phyloP scores from a whole-genome alignment of 1,139 yeast genomes.

The Arxiozyma telluris region DNA sequence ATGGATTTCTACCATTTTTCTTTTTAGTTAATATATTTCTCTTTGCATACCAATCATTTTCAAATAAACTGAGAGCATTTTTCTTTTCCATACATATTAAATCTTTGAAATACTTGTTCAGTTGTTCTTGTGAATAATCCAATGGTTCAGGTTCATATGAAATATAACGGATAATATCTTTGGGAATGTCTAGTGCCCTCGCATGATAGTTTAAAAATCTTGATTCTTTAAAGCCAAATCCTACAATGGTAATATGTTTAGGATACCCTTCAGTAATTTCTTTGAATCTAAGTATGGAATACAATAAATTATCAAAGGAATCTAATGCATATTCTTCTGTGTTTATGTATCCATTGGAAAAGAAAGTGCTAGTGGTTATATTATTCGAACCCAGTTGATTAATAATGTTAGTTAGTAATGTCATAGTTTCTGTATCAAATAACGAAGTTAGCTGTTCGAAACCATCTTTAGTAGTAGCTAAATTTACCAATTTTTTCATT shows the following conservation, averaged over 20 bases:
- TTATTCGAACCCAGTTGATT: slow-evolving; percentile 3
- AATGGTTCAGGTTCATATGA: slow-evolving; percentile 56
- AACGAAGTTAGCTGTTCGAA: not conserved
- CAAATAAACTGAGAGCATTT: slow-evolving; percentile 50
- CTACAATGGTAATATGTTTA: slow-evolving; percentile 45
- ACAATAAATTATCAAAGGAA: slow-evolving; percentile 69
- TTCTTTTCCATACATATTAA: slow-evolving; percentile 41
- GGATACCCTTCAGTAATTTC: slow-evolving; percentile 47
- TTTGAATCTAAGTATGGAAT: slow-evolving; percentile 49
- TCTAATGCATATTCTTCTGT: slow-evolving; percentile 70
- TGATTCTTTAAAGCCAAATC: slow-evolving; percentile 61
- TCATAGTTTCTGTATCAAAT: slow-evolving; percentile 12
- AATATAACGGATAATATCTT: slow-evolving; percentile 34
- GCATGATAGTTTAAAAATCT: slow-evolving; percentile 55
- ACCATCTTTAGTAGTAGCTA: slow-evolving; percentile 4
- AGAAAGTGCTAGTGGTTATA: slow-evolving; percentile 11
- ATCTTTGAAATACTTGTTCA: slow-evolving; percentile 33
- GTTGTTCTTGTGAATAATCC: slow-evolving; percentile 17
- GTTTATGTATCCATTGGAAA: slow-evolving; percentile 14
- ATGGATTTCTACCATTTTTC: slow-evolving; percentile 48
- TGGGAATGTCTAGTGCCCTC: slow-evolving; percentile 23
- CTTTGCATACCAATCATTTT: slow-evolving; percentile 54
- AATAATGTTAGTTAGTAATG: slow-evolving; percentile 4
- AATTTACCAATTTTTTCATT: slow-evolving; percentile 18
- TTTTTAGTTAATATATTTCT: slow-evolving; percentile 23